Conservation (phyloP, 805 yeast genomes). For the Isabelozyma heimii region DNA sequence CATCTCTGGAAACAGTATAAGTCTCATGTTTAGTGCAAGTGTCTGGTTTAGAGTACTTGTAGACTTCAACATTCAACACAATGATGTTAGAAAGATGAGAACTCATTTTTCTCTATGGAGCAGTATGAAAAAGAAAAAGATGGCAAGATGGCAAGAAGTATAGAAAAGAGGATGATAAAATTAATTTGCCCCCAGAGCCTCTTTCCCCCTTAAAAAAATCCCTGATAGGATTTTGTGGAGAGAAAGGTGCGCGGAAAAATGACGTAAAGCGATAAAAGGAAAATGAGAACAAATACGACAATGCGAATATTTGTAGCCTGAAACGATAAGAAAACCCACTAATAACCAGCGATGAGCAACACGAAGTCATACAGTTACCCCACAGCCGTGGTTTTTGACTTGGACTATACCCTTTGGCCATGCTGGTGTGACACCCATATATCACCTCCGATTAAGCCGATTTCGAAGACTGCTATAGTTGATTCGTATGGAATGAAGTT, state of each 20-base stretch:
- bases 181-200: neutral
- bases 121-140: neutral
- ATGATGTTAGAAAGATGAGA: neutral
- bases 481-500: conserved; percentile 58
- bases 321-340: neutral
- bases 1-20: neutral
- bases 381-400: conserved; percentile 62
- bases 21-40: neutral
- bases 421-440: conserved; percentile 83
- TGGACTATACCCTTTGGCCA: conserved; percentile 80
- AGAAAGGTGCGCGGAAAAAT: neutral
- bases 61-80: neutral
- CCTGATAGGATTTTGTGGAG: neutral
- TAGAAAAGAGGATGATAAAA: neutral
- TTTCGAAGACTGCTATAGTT: conserved; percentile 32
- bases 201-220: neutral
- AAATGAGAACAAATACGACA: neutral
- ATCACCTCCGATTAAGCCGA: conserved; percentile 48
- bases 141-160: neutral
- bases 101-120: neutral
- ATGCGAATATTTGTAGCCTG: neutral
- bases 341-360: neutral
- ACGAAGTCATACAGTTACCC: conserved; percentile 18
- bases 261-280: neutral
- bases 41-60: neutral